Conservation (phyloP, 2,329 filamentous ascomycete genomes). For the Westerdykella aurantiaca region DNA sequence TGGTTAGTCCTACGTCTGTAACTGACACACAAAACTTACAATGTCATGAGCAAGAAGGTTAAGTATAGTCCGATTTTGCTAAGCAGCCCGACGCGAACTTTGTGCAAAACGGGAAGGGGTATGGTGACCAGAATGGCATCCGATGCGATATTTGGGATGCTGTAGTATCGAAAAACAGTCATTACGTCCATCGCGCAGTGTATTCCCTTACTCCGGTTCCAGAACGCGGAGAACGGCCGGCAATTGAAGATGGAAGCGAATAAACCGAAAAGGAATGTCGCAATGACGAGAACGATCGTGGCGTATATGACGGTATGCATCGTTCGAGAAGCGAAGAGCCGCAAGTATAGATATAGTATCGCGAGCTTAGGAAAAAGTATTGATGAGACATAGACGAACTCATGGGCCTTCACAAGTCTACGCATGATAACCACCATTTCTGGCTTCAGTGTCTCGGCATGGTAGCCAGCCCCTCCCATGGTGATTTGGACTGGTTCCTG, state of each 20-base stretch:
- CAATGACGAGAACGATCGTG: conserved; percentile 9
- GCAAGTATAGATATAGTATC: conserved; percentile 15
- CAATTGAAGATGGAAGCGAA: conserved; percentile 11
- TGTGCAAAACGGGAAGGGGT: conserved; percentile 33
- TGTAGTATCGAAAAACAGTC: conserved; percentile 14
- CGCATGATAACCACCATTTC: conserved; percentile 9
- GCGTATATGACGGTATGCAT: conserved; percentile 7
- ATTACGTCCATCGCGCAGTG: conserved; percentile 12
- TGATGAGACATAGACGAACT: conserved; percentile 12
- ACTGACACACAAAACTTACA: conserved; percentile 8
- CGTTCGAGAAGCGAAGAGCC: conserved; percentile 10
- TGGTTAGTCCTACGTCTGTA: conserved; percentile 2
- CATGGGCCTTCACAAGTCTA: conserved; percentile 14
- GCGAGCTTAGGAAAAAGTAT: conserved; percentile 17
- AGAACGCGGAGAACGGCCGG: conserved; percentile 10
- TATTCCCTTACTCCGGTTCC: conserved; percentile 5
- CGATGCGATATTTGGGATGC: conserved; percentile 35
- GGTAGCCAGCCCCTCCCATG: conserved; percentile 13
- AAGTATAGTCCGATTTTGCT: conserved; percentile 13
- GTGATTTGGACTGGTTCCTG: conserved; percentile 12
- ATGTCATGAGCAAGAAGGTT: conserved; percentile 13
- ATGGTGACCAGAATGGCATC: conserved; percentile 32
- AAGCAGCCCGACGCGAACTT: conserved; percentile 15
- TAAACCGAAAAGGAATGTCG: conserved; percentile 11
- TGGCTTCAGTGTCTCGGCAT: conserved; percentile 6